Conservation (phyloP, 2,329 filamentous ascomycete genomes). For the Huntiella savannae region DNA sequence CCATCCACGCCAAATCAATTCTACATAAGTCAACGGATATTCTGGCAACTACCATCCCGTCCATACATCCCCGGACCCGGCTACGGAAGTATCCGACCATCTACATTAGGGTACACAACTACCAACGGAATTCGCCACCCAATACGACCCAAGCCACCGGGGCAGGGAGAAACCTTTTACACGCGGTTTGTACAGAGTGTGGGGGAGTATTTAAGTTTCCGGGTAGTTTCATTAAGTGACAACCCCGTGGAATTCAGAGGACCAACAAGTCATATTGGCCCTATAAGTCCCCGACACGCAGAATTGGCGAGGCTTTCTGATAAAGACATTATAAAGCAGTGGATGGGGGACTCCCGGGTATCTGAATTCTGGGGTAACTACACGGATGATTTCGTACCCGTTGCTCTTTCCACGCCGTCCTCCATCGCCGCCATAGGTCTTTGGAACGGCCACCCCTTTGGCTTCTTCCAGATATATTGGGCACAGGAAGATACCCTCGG, state of each 20-base stretch:
- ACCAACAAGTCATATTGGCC: constrained; percentile 22
- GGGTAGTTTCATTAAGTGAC: constrained; percentile 54
- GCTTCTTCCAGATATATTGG: constrained; percentile 97
- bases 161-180: constrained; percentile 84
- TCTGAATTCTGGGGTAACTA: constrained; percentile 65
- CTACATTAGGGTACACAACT: constrained; percentile 61
- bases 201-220: constrained; percentile 72
- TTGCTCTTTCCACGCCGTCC: constrained; percentile 46
- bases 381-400: constrained; percentile 45
- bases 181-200: constrained; percentile 68
- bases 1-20: constrained; percentile 45
- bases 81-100: constrained; percentile 34
- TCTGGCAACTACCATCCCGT: constrained; percentile 81
- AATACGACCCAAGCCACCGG: constrained; percentile 67
- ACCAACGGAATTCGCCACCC: constrained; percentile 71
- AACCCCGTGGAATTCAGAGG: constrained; percentile 46
- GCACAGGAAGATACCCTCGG: constrained; percentile 78
- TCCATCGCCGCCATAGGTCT: constrained; percentile 82
- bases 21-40: constrained; percentile 63
- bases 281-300: constrained; percentile 18
- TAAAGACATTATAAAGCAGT: constrained; percentile 49
- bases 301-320: constrained; percentile 31
- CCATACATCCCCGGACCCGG: constrained; percentile 64
- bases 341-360: constrained; percentile 78
- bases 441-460: constrained; percentile 90